phyloP scores from a whole-genome alignment of 2,329 filamentous ascomycete species.

The Podosphaera xanthii region DNA sequence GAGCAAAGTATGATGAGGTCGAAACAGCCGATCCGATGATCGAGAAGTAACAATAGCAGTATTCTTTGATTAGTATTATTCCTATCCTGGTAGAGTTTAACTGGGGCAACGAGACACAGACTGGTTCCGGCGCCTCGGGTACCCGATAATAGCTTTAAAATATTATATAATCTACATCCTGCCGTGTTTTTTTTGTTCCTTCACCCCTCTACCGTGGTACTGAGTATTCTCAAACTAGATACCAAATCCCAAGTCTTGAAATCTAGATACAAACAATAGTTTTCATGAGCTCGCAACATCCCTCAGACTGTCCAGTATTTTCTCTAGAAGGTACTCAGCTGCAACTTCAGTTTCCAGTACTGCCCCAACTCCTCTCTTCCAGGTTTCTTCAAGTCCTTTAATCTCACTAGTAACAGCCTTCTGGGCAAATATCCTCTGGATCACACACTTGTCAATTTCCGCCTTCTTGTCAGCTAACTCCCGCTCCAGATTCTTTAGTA shows the following conservation, averaged over 20 bases:
- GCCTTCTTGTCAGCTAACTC: constrained; percentile 47
- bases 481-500: constrained; percentile 44
- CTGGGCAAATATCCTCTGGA: constrained; percentile 46
- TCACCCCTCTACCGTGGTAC: no score
- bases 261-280: no score
- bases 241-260: no score
- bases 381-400: constrained; percentile 47
- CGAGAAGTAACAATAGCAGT: constrained; percentile 11
- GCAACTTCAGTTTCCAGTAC: constrained; percentile 76
- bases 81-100: background rate
- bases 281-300: constrained; percentile 14
- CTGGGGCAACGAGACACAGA: background rate
- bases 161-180: background rate
- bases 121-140: background rate
- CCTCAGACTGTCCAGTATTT: constrained; percentile 42
- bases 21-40: constrained; percentile 46
- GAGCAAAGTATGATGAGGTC: constrained; percentile 38
- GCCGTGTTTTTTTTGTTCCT: background rate
- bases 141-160: background rate
- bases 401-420: constrained; percentile 52
- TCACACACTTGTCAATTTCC: constrained; percentile 51
- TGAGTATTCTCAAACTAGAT: no score
- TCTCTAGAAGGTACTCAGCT: constrained; percentile 43
- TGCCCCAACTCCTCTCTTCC: constrained; percentile 55
- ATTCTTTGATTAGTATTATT: background rate